Evolutionary conservation across 148 eudicot species (phyloP).

Genomic region (Silene uniflora): DNA sequence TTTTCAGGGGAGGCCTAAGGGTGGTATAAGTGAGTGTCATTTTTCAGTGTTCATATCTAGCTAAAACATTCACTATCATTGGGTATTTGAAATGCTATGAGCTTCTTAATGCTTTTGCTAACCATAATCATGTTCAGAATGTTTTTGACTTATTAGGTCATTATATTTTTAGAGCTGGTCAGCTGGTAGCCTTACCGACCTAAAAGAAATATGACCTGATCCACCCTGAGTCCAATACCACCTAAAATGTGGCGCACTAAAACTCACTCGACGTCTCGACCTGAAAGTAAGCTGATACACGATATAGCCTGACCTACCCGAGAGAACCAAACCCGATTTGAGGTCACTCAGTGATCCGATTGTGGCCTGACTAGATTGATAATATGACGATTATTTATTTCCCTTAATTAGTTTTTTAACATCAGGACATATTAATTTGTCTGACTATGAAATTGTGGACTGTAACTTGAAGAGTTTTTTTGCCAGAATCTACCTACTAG

Average conservation of each 20-base stretch:
- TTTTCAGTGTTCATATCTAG: not conserved
- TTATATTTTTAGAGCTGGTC: not conserved
- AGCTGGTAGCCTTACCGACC: not conserved
- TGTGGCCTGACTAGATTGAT: not conserved
- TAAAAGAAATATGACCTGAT: not conserved
- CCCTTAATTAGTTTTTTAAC: not conserved
- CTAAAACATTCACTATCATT: not conserved
- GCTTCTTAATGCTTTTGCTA: not conserved
- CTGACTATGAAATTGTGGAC: not conserved
- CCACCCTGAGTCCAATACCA: not conserved
- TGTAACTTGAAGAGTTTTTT: not conserved
- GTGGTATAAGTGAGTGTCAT: too few species aligned
- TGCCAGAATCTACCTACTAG: not conserved
- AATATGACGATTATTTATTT: not conserved
- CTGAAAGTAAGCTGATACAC: not conserved
- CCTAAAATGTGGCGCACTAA: not conserved
- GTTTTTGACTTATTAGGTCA: not conserved
- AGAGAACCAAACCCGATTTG: not conserved
- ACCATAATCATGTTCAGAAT: not conserved
- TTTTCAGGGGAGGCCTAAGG: too few species aligned
- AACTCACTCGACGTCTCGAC: not conserved
- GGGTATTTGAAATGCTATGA: not conserved
- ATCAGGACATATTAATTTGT: not conserved
- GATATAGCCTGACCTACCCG: not conserved
- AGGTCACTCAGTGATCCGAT: not conserved